Base-by-base conservation (phyloP, 148 eudicot species). In the Cornus suecica region DNA sequence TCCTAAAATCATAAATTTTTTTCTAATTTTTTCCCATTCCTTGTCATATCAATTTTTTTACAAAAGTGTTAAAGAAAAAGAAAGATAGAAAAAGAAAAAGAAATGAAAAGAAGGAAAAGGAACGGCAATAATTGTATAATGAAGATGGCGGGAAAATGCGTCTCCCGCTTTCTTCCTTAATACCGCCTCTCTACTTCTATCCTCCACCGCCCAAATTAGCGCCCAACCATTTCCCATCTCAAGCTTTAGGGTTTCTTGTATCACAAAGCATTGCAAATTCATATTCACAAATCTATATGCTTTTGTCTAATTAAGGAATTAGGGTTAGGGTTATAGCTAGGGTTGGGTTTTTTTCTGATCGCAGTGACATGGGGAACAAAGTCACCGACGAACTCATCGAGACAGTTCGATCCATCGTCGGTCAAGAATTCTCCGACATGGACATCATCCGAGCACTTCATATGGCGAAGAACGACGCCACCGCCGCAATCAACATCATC, bases 361-460 rank as follows among this genome's bases (percentile, higher is more conserved):
- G 16, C 30, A 37, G 14, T 20, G 22, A 52, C 5, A 93, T 93
- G 98, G 92, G 88, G 18, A 82, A 69, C 73, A 94, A 89, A 82
- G 83, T 79, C 64, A 80, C 86, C 8, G 96, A 88, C 16, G 96
- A 87, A 62, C 83, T 83, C 2, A 61, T 94, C 14, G 73, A 90
- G 10, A 92, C 92, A 10, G 84, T 94, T 52, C 86, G 90, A 11
- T 85, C 97, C 28, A 83, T 95, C 65, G 87, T 95, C n/a, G 99
- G 99, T 48, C 62, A 60, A 18, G 94, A 89, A 15, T 88, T 82
- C 83, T 76, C 97, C 31, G 88, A 92, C 64, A 95, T 95, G 99
- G 97, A 92, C 79, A 82, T 95, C 27, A 89, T 92, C 67, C 86
- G 99, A 80, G 94, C 99, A 23, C 94, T 95, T 69, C 99, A 95